A percentile compares a stretch with the other conserved stretches of the same genome.
Conservation (phyloP, 192 early-diverging fungal genomes). For the Backusella australiensis region DNA sequence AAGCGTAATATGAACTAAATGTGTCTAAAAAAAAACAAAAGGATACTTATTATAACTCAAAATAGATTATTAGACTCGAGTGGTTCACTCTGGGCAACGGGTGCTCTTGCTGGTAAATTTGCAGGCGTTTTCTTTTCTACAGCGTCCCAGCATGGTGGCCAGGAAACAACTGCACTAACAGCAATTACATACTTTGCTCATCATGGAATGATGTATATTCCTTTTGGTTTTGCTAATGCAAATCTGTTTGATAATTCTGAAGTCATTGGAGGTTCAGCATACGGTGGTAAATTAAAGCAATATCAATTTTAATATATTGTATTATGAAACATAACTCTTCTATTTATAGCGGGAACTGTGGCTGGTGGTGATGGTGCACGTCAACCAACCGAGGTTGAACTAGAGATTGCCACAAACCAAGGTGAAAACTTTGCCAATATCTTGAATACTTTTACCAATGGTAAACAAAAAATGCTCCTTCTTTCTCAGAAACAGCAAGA, state of each 20-base stretch:
- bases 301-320: not conserved
- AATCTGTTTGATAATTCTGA: slow-evolving; percentile 12
- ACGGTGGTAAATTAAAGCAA: slow-evolving; percentile 16
- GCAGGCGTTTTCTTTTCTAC: slow-evolving; percentile 76
- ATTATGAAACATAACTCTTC: not conserved
- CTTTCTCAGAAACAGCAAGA: not conserved
- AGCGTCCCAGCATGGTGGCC: slow-evolving; percentile 74
- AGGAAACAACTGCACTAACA: slow-evolving; percentile 70
- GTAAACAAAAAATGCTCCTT: not conserved
- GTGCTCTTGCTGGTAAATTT: slow-evolving; percentile 67
- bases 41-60: not conserved
- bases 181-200: slow-evolving; percentile 69
- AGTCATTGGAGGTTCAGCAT: slow-evolving; percentile 36
- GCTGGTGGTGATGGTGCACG: slow-evolving; percentile 4
- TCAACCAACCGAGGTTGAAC: not conserved
- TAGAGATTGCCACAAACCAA: not conserved
- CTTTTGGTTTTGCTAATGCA: slow-evolving; percentile 53
- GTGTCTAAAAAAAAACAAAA: not conserved
- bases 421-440: not conserved
- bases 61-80: slow-evolving; percentile 33
- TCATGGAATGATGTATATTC: slow-evolving; percentile 80
- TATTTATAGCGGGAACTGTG: not conserved
- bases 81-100: slow-evolving; percentile 40
- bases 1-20: slow-evolving; percentile 39
- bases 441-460: not conserved